Evolutionary conservation across 1,284 basidiomycete genomes (phyloP).

Genomic region (Apiotrichum sp.): DNA sequence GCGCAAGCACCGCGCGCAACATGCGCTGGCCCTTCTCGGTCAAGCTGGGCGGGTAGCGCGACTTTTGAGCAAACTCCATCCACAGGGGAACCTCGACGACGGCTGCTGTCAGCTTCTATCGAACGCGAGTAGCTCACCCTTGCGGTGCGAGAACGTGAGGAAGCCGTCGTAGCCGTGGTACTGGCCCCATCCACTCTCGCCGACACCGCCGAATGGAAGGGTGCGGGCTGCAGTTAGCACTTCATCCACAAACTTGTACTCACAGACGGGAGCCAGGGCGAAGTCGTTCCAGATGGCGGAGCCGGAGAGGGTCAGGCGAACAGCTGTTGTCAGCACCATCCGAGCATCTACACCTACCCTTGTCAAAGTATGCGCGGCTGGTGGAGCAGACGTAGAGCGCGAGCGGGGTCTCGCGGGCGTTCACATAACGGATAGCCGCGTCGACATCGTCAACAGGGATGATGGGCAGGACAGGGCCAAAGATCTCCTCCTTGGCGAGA

Average conservation of each 20-base stretch:
- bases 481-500: constrained; percentile 68
- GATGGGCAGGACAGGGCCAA: constrained; percentile 69
- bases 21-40: constrained; percentile 16
- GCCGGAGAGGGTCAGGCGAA: constrained; percentile 37
- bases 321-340: constrained; percentile 23
- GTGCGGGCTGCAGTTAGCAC: constrained; percentile 26
- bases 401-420: constrained; percentile 46
- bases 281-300: constrained; percentile 46
- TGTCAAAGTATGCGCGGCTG: constrained; percentile 29
- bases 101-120: constrained; percentile 15
- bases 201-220: constrained; percentile 46
- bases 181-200: constrained; percentile 43
- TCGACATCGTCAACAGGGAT: constrained; percentile 65
- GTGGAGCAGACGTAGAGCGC: constrained; percentile 44
- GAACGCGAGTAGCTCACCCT: constrained; percentile 22
- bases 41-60: constrained; percentile 37
- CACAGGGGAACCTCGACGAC: constrained; percentile 33
- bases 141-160: constrained; percentile 43
- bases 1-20: constrained; percentile 26
- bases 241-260: neutral
- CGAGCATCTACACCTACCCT: constrained; percentile 24
- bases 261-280: constrained; percentile 28
- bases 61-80: constrained; percentile 19
- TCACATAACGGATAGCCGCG: constrained; percentile 65
- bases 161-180: constrained; percentile 45